A percentile compares a stretch with the other conserved stretches of the same genome.
phyloP scores from a whole-genome alignment of 768 basidiomycete species.

The Boletus tylopilopsis region DNA sequence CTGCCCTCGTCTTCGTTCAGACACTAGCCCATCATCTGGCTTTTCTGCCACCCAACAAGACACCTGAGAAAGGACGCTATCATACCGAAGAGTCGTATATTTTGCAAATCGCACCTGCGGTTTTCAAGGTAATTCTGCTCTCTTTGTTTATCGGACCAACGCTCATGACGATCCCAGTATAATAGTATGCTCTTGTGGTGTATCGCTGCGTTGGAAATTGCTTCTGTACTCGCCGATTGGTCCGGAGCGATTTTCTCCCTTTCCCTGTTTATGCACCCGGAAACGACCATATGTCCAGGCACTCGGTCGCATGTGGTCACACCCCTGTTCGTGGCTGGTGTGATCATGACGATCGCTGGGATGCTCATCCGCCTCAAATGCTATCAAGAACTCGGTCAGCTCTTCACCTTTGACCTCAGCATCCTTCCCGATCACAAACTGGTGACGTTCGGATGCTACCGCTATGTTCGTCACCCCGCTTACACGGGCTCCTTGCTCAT shows the following conservation, averaged over 20 bases:
- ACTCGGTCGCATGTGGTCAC: conserved; percentile 31
- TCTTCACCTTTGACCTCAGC: conserved; percentile 60
- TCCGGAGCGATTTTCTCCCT: conserved; percentile 31
- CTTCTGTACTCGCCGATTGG: conserved; percentile 37
- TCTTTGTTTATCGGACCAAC: not conserved
- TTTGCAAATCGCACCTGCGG: conserved; percentile 51
- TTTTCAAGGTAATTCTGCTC: conserved; percentile 46
- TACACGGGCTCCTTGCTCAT: conserved; percentile 53
- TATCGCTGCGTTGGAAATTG: conserved; percentile 47
- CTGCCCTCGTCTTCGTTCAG: conserved; percentile 45
- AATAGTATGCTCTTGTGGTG: conserved; percentile 49
- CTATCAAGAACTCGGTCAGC: conserved; percentile 47
- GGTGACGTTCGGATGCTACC: conserved; percentile 48
- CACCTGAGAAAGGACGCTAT: conserved; percentile 46
- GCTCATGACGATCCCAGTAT: conserved; percentile 31
- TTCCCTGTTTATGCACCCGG: conserved; percentile 31
- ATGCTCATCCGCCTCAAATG: conserved; percentile 49
- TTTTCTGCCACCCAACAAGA: conserved; percentile 55
- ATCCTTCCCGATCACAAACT: conserved; percentile 49
- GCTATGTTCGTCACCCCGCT: conserved; percentile 52
- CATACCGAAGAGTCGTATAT: conserved; percentile 50
- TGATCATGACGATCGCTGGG: conserved; percentile 40
- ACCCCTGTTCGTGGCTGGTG: conserved; percentile 44
- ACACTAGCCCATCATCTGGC: conserved; percentile 49
- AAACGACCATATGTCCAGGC: conserved; percentile 31